These are phyloP conservation scores for Jatropha multifida DNA, from an alignment of 441 rosid species.

Conservation along the genomic window DNA sequence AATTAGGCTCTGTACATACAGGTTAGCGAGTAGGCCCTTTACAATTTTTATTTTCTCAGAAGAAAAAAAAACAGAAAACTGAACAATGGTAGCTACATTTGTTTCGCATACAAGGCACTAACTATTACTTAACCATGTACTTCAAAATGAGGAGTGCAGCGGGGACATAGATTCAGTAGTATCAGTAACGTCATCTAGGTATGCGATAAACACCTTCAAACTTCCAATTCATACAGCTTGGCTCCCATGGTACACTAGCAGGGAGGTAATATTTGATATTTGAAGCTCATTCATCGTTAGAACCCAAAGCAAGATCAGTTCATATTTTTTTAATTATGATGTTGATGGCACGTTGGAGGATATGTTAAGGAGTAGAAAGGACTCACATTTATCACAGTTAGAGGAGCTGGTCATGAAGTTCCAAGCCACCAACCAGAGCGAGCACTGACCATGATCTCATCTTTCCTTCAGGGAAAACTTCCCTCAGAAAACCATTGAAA, in stretches of 20 bases:
- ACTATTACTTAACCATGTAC: background rate
- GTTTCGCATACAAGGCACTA: background rate
- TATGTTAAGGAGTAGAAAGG: constrained; percentile 45
- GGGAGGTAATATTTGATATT: constrained; percentile 27
- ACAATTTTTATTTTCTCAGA: background rate
- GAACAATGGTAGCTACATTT: background rate
- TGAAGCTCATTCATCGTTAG: background rate
- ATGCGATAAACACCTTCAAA: constrained; percentile 28
- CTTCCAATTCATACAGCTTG: constrained; percentile 31
- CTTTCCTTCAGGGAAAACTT: constrained; percentile 43
- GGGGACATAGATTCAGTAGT: constrained; percentile 40
- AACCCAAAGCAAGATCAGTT: background rate
- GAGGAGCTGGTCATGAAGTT: constrained; percentile 49
- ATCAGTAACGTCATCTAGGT: constrained; percentile 37
- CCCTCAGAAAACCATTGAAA: constrained; percentile 26
- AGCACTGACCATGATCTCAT: constrained; percentile 42
- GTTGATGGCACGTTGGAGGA: constrained; percentile 44
- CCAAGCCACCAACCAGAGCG: constrained; percentile 47
- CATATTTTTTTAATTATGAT: background rate
- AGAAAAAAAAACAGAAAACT: too few relatives aligned
- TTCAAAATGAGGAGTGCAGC: constrained; percentile 28
- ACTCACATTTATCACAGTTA: constrained; percentile 34
- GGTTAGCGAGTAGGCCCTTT: constrained; percentile 21
- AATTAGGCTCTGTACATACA: constrained; percentile 35
- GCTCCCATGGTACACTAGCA: constrained; percentile 36